Conservation (phyloP, 2,329 filamentous ascomycete species). For the Uncinocarpus reesii region DNA sequence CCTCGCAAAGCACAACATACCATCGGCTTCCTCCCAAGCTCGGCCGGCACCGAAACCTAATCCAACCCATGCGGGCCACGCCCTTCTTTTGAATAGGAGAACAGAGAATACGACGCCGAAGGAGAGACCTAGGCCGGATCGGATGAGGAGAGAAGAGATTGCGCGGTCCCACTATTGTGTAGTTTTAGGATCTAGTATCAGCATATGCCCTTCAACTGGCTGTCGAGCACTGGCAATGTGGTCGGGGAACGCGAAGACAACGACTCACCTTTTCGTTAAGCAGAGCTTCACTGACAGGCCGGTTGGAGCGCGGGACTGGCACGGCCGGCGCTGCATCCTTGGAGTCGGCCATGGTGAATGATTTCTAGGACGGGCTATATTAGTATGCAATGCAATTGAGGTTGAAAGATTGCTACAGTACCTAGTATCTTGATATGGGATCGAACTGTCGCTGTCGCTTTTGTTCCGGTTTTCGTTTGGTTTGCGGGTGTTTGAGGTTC, state of each 20-base stretch:
- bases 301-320: slow-evolving; percentile 57
- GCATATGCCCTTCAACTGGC: neutral
- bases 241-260: neutral
- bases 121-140: slow-evolving; percentile 86
- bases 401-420: neutral
- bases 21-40: slow-evolving; percentile 98
- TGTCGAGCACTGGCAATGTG: neutral
- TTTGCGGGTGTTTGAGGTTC: slow-evolving; percentile 11
- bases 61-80: slow-evolving; percentile 93
- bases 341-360: slow-evolving; percentile 44
- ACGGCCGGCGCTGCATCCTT: slow-evolving; percentile 47
- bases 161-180: slow-evolving; percentile 83
- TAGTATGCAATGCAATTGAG: slow-evolving; percentile 1
- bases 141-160: slow-evolving; percentile 93
- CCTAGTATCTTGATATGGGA: neutral
- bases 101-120: slow-evolving; percentile 99
- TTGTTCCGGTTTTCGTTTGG: slow-evolving; percentile 6
- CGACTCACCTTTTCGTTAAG: slow-evolving; percentile 89
- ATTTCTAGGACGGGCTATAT: neutral
- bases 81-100: slow-evolving; percentile 92
- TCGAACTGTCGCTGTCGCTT: slow-evolving; percentile 4
- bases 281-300: slow-evolving; percentile 91
- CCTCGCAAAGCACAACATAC: slow-evolving; percentile 37
- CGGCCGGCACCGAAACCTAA: slow-evolving; percentile 90
- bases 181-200: neutral